Conservation (phyloP, 257 asterid genomes). For the Nicotiana noctiflora region DNA sequence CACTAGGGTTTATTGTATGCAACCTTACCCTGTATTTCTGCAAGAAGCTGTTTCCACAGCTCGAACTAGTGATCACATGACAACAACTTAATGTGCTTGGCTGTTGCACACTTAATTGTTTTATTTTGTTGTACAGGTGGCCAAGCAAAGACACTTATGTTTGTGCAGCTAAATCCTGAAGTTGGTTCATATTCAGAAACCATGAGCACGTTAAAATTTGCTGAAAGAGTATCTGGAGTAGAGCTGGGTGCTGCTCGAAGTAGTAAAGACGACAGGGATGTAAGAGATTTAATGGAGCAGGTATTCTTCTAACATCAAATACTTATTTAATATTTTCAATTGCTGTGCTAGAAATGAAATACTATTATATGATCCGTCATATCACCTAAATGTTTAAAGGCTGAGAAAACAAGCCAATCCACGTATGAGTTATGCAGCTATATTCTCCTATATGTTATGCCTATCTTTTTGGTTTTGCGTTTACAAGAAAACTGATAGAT, state of each 20-base stretch:
- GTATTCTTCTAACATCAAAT: slow-evolving; percentile 10
- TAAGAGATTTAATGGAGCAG: slow-evolving; percentile 52
- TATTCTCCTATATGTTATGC: not conserved
- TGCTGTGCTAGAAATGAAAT: not conserved
- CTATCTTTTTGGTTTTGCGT: not conserved
- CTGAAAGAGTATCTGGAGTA: slow-evolving; percentile 49
- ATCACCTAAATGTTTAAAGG: not conserved
- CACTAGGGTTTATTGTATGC: no score
- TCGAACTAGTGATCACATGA: no score
- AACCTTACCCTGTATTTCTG: no score
- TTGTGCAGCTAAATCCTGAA: slow-evolving; percentile 61
- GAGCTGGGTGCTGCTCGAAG: slow-evolving; percentile 54
- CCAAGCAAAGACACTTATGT: slow-evolving; percentile 68
- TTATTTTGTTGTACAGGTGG: slow-evolving; percentile 33
- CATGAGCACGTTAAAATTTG: slow-evolving; percentile 52
- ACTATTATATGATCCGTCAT: not conserved
- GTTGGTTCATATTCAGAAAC: slow-evolving; percentile 49
- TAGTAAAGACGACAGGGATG: slow-evolving; percentile 34
- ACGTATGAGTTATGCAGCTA: not conserved
- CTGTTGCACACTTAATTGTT: not conserved
- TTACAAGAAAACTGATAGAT: not conserved
- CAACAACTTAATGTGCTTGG: not conserved
- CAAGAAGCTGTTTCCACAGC: no score
- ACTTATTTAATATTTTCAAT: not conserved
- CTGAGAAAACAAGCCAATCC: not conserved